phyloP scores from a whole-genome alignment of 495 filamentous ascomycete genomes.

The Pyrenula aspistea region DNA sequence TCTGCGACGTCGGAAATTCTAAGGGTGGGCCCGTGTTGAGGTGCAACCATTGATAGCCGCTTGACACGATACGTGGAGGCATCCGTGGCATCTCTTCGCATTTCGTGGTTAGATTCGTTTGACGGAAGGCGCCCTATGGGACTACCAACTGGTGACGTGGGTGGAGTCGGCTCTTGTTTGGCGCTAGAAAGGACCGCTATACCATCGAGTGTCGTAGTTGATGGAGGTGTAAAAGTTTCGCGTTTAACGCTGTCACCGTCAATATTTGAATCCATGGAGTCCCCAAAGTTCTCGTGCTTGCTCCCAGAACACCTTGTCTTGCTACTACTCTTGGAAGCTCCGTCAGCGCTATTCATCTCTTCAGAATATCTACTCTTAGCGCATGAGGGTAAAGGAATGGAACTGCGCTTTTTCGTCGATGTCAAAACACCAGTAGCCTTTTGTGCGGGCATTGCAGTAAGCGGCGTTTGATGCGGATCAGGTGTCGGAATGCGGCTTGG shows the following conservation, averaged over 20 bases:
- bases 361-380: no score
- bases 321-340: no score
- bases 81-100: background rate
- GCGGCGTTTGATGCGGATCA: no score
- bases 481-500: no score
- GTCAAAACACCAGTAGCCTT: no score
- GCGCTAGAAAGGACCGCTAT: background rate
- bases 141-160: background rate
- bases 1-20: constrained; percentile 23
- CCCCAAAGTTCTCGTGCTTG: background rate
- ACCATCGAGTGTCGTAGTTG: background rate
- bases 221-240: background rate
- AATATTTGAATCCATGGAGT: background rate
- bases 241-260: background rate
- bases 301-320: no score
- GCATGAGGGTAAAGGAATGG: no score
- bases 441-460: no score
- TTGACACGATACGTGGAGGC: constrained; percentile 7
- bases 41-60: constrained; percentile 9
- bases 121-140: background rate
- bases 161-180: background rate
- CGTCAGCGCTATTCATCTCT: no score
- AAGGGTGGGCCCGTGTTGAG: constrained; percentile 16
- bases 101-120: background rate
- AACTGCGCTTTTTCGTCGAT: no score